phyloP scores from a whole-genome alignment of 768 basidiomycete genomes.

The Cyclocybe aegerita region DNA sequence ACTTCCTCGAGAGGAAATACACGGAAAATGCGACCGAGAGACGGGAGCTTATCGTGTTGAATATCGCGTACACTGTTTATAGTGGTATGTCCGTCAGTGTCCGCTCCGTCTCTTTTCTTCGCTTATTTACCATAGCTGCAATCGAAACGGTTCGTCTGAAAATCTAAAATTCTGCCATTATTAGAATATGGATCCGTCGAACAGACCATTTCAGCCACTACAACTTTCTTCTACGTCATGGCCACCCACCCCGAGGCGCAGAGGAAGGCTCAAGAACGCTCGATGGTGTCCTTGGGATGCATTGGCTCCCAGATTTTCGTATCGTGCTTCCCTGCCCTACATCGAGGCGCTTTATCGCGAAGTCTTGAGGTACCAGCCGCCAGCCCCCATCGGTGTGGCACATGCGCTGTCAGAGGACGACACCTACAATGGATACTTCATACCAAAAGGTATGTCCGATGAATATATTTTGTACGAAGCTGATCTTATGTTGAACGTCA shows the following conservation, averaged over 20 bases:
- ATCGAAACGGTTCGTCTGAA: no score
- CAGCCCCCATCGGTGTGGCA: neutral
- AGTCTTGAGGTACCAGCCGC: neutral
- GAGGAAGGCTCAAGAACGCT: constrained; percentile 59
- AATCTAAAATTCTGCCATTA: no score
- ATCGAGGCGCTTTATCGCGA: constrained; percentile 14
- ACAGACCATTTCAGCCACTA: no score
- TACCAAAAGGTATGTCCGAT: constrained; percentile 24
- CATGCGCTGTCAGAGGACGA: constrained; percentile 13
- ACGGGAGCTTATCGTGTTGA: no score
- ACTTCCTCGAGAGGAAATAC: constrained; percentile 24
- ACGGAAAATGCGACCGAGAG: no score
- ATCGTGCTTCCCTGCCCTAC: constrained; percentile 57
- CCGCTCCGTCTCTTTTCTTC: no score
- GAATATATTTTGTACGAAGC: constrained; percentile 15
- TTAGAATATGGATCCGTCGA: no score
- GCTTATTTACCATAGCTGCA: no score
- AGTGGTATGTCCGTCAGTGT: no score
- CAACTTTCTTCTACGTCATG: constrained; percentile 63
- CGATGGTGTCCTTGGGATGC: constrained; percentile 54
- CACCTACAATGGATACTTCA: constrained; percentile 20
- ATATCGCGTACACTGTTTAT: no score
- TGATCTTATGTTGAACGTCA: constrained; percentile 1
- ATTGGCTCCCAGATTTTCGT: constrained; percentile 58
- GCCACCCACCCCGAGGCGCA: constrained; percentile 57